These are phyloP conservation scores for Millerozyma acaciae DNA, from an alignment of 805 yeast species.

Conservation along the genomic window DNA sequence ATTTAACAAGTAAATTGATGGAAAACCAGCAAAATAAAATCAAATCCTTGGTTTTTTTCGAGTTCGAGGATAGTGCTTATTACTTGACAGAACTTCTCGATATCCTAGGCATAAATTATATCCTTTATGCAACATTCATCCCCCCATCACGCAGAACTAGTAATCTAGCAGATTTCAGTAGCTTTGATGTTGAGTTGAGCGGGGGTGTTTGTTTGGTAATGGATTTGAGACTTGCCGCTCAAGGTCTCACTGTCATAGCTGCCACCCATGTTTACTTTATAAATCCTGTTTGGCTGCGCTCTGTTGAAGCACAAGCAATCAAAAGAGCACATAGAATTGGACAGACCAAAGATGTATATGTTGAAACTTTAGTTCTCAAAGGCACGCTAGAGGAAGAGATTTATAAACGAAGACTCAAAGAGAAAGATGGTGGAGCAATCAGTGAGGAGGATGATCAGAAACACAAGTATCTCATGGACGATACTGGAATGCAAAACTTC, in stretches of 20 bases:
- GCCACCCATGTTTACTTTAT: slow-evolving; percentile 69
- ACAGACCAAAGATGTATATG: slow-evolving; percentile 57
- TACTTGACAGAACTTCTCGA: slow-evolving; percentile 64
- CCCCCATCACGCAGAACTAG: slow-evolving; percentile 47
- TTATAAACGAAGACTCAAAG: slow-evolving; percentile 39
- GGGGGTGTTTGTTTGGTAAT: slow-evolving; percentile 56
- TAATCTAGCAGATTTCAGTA: slow-evolving; percentile 49
- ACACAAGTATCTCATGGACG: slow-evolving; percentile 49
- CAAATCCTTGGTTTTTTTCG: slow-evolving; percentile 64
- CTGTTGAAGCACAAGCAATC: slow-evolving; percentile 72
- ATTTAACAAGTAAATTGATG: slow-evolving; percentile 49
- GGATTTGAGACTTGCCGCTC: slow-evolving; percentile 67
- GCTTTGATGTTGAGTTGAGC: slow-evolving; percentile 24
- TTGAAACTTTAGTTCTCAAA: slow-evolving; percentile 61
- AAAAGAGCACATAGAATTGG: slow-evolving; percentile 78
- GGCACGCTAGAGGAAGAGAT: slow-evolving; percentile 69
- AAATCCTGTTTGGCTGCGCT: slow-evolving; percentile 69
- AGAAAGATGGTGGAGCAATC: slow-evolving; percentile 9
- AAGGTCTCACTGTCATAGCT: slow-evolving; percentile 62
- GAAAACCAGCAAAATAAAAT: slow-evolving; percentile 46
- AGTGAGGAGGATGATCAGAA: slow-evolving; percentile 8
- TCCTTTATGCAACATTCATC: slow-evolving; percentile 62
- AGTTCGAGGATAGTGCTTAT: slow-evolving; percentile 68
- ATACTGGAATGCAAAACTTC: slow-evolving; percentile 54
- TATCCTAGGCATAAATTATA: slow-evolving; percentile 54